Evolutionary conservation across 2,329 filamentous ascomycete genomes (phyloP), one percentile per base, ranked within the genome.

Genomic region (Coccinonectria pachysandricola): DNA sequence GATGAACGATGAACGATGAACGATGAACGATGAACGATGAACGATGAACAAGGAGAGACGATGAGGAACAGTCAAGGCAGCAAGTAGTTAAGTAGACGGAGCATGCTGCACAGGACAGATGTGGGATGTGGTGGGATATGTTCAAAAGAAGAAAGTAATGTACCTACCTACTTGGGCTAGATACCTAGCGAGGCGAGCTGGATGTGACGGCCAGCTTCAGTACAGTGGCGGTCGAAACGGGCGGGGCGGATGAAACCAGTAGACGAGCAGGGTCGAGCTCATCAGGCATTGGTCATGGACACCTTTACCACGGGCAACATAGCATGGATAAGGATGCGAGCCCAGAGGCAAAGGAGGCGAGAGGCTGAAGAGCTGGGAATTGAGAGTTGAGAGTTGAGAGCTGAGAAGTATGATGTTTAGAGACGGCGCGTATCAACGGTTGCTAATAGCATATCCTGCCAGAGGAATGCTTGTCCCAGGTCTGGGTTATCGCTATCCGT

Each of bases 131-230:
- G 17, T 19, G 7, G 17, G 17, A 19, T 19, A 19, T 7, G 17
- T 21, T 23, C 14, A 19, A 30, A 11, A 21, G 26, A 26, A 33
- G 28, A 19, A 33, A 37, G 29, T 32, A 34, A 28, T 36, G 39
- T 32, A 34, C 27, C 34, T 31, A 32, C 32, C 30, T 32, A 26
- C 23, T 34, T 35, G 37, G 39, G 39, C 36, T 35, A 36, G 36
- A 36, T 45, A 33, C 34, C 35, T 30, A 31, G 24, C 31, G 27
- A 30, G 24, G 36, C 42, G 52, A 60, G 59, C 59, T 62, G 56
- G 60, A 57, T 48, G 53, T 61, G 57, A 50, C 57, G 58, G 53
- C 58, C 57, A 63, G 59, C 57, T 56, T 45, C 50, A 59, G 50
- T 50, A 48, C 39, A 45, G 49, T 46, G 50, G 46, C 43, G 46